These are phyloP conservation scores for Crithidia expoeki DNA, from an alignment of 208 protist species.

Conservation along the genomic window DNA sequence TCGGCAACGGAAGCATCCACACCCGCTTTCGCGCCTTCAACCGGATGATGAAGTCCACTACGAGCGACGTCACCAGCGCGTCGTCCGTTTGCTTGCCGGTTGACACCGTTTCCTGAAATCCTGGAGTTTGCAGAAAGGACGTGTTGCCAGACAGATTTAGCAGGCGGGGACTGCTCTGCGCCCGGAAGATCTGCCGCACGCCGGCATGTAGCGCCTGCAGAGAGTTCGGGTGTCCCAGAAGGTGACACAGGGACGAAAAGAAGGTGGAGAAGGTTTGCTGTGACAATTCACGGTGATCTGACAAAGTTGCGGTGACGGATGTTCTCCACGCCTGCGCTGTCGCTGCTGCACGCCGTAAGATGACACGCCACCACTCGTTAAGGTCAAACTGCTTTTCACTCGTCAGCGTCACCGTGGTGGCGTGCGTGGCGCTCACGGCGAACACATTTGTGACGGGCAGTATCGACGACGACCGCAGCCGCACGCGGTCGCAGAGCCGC, in stretches of 20 bases:
- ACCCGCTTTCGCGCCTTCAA: constrained; percentile 27
- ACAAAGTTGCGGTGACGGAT: not conserved
- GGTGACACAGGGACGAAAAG: not conserved
- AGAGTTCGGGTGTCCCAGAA: constrained; percentile 10
- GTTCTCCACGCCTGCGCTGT: not conserved
- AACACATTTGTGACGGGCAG: constrained; percentile 5
- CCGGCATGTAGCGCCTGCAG: constrained; percentile 1
- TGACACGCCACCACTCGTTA: constrained; percentile 1
- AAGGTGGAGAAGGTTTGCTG: not conserved
- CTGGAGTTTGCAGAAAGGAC: too few species aligned
- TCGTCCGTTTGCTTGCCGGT: constrained; percentile 3
- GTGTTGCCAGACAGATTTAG: not conserved
- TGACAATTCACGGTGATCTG: not conserved
- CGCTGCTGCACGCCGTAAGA: not conserved
- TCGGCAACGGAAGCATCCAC: constrained; percentile 20
- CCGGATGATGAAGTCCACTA: constrained; percentile 25
- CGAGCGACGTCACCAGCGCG: not conserved
- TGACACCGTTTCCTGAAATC: not conserved
- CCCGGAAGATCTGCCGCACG: constrained; percentile 6
- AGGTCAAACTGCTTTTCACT: not conserved
- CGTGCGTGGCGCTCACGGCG: constrained; percentile 17
- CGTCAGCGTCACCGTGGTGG: constrained; percentile 7
- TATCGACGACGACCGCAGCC: constrained; percentile 4
- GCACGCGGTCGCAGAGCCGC: constrained; percentile 5
- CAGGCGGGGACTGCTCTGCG: constrained; percentile 14